phyloP scores from a whole-genome alignment of 805 yeast genomes.

The Blastobotrys americana region DNA sequence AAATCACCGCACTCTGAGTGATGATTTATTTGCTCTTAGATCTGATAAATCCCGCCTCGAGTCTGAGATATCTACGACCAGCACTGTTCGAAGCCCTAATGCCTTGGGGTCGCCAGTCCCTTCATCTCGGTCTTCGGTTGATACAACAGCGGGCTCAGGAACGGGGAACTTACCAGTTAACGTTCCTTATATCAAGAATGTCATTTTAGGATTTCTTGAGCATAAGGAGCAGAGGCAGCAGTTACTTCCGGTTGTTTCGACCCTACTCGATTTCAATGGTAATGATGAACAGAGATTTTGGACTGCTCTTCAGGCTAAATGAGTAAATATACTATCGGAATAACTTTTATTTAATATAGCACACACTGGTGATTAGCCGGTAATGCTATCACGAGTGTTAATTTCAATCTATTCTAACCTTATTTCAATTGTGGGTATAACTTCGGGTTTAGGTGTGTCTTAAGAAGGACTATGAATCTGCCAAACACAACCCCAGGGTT shows the following conservation, averaged over 20 bases:
- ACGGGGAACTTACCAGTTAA: conserved; percentile 33
- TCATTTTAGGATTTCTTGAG: conserved; percentile 82
- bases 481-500: too few species aligned
- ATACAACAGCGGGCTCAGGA: neutral
- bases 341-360: too few species aligned
- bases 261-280: conserved; percentile 58
- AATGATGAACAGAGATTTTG: conserved; percentile 71
- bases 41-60: conserved; percentile 19
- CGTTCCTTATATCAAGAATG: conserved; percentile 79
- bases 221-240: conserved; percentile 86
- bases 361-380: too few species aligned
- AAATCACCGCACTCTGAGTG: conserved; percentile 28
- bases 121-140: conserved; percentile 8
- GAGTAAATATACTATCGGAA: too few species aligned
- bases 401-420: too few species aligned
- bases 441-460: too few species aligned
- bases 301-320: conserved; percentile 33
- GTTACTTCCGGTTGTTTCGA: conserved; percentile 76
- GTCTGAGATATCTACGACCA: conserved; percentile 5
- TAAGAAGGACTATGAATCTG: too few species aligned
- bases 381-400: too few species aligned
- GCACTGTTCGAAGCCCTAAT: conserved; percentile 6
- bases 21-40: conserved; percentile 29
- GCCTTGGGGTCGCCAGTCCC: too few species aligned
- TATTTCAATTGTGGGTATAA: too few species aligned